These are phyloP conservation scores for Knoxdaviesia proteae DNA, from an alignment of 2,329 filamentous ascomycete genomes.

Conservation along the genomic window DNA sequence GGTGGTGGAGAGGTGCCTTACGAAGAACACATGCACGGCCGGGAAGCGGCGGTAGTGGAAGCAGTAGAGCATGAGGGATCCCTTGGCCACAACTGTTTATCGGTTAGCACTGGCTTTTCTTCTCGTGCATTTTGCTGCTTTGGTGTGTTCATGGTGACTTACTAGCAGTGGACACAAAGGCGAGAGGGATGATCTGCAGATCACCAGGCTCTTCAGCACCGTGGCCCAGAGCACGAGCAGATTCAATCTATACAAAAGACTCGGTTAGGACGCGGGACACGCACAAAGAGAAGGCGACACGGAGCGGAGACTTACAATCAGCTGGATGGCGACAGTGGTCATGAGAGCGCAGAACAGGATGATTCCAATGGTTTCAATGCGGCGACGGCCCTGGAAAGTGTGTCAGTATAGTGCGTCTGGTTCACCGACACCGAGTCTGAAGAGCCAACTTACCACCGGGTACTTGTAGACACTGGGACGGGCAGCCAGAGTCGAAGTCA, in stretches of 20 bases:
- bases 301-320: conserved; percentile 22
- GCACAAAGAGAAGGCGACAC: neutral
- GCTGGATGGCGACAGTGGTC: conserved; percentile 42
- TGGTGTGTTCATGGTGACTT: conserved; percentile 10
- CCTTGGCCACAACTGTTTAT: conserved; percentile 24
- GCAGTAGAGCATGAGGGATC: conserved; percentile 30
- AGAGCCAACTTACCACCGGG: conserved; percentile 24
- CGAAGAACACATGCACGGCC: conserved; percentile 33
- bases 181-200: conserved; percentile 30
- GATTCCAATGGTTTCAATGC: conserved; percentile 43
- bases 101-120: conserved; percentile 5
- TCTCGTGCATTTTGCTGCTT: no score
- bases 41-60: conserved; percentile 30
- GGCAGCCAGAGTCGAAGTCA: conserved; percentile 36
- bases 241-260: conserved; percentile 22
- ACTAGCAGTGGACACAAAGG: conserved; percentile 33
- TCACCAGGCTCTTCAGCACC: conserved; percentile 19
- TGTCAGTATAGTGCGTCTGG: neutral
- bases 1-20: conserved; percentile 8
- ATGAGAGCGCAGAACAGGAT: conserved; percentile 46
- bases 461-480: conserved; percentile 40
- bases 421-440: neutral
- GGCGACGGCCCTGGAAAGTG: conserved; percentile 25
- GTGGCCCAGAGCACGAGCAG: conserved; percentile 25
- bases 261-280: conserved; percentile 3